Evolutionary conservation across 306 rosid species (phyloP).

Genomic region (Neltuma alba): DNA sequence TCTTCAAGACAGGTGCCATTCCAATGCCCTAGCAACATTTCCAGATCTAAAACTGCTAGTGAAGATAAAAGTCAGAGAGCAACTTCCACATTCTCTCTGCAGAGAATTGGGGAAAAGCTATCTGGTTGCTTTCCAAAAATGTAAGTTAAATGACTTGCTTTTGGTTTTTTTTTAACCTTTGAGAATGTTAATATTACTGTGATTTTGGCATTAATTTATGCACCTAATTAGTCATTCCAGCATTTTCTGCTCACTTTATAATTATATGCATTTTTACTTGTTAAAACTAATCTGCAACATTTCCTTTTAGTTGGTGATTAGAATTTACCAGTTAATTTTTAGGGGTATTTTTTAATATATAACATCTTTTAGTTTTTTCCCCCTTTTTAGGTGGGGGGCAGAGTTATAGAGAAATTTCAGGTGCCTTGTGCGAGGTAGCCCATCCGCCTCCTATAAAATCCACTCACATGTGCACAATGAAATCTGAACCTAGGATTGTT

Average conservation of each 20-base stretch:
- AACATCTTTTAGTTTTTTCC: no score
- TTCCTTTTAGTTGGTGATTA: no score
- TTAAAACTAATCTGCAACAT: slow-evolving; percentile 1
- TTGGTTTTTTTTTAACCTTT: slow-evolving; percentile 21
- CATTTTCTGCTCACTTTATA: slow-evolving; percentile 1
- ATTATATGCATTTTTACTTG: slow-evolving; percentile 15
- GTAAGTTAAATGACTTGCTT: slow-evolving; percentile 46
- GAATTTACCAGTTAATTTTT: slow-evolving; percentile 5
- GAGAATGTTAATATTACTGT: slow-evolving; percentile 8
- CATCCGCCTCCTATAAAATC: no score
- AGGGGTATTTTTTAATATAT: slow-evolving; percentile 6
- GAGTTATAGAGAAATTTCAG: no score
- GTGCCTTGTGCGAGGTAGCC: no score
- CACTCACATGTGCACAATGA: no score
- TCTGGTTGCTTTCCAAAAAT: slow-evolving; percentile 36
- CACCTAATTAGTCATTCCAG: slow-evolving; percentile 6
- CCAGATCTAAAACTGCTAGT: slow-evolving; percentile 36
- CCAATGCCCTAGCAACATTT: slow-evolving; percentile 40
- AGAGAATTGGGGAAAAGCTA: slow-evolving; percentile 27
- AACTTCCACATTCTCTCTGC: slow-evolving; percentile 36
- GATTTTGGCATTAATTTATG: slow-evolving; percentile 20
- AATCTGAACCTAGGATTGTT: no score
- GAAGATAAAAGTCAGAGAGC: slow-evolving; percentile 43
- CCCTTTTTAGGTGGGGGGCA: no score
- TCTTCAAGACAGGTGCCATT: slow-evolving; percentile 45